Evolutionary conservation across 1,284 basidiomycete species (phyloP).

Genomic region (Porphyrellus sp.): DNA sequence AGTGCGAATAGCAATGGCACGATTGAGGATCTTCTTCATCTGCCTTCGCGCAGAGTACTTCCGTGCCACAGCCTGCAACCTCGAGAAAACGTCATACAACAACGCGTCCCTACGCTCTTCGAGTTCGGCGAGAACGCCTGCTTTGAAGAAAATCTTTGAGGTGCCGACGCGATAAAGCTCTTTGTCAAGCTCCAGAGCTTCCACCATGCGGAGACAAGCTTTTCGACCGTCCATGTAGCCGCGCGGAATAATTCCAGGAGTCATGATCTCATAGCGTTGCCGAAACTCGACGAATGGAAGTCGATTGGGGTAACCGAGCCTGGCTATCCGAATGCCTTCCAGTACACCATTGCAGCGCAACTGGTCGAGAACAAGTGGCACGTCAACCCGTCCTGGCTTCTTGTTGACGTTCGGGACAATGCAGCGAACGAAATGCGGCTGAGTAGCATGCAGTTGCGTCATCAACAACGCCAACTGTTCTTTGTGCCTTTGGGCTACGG

Average conservation of each 20-base stretch:
- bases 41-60: constrained; percentile 87
- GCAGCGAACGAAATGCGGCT: constrained; percentile 98
- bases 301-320: constrained; percentile 95
- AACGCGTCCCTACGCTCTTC: constrained; percentile 90
- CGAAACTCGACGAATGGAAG: constrained; percentile 97
- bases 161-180: constrained; percentile 89
- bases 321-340: constrained; percentile 97
- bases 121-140: constrained; percentile 95
- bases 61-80: constrained; percentile 82
- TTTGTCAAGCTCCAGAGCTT: constrained; percentile 84
- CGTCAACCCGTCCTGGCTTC: constrained; percentile 89
- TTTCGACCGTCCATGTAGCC: constrained; percentile 98
- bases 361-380: constrained; percentile 95
- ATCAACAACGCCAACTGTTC: constrained; percentile 94
- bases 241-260: constrained; percentile 86
- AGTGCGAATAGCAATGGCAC: constrained; percentile 86
- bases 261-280: constrained; percentile 94
- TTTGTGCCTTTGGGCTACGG: constrained; percentile 93
- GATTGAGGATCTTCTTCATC: constrained; percentile 94
- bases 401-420: constrained; percentile 96
- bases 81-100: constrained; percentile 87
- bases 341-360: constrained; percentile 98
- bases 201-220: constrained; percentile 91
- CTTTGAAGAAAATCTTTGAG: constrained; percentile 99
- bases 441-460: constrained; percentile 88